Conservation (phyloP, 129 eudicot genomes). For the Calendula officinalis region DNA sequence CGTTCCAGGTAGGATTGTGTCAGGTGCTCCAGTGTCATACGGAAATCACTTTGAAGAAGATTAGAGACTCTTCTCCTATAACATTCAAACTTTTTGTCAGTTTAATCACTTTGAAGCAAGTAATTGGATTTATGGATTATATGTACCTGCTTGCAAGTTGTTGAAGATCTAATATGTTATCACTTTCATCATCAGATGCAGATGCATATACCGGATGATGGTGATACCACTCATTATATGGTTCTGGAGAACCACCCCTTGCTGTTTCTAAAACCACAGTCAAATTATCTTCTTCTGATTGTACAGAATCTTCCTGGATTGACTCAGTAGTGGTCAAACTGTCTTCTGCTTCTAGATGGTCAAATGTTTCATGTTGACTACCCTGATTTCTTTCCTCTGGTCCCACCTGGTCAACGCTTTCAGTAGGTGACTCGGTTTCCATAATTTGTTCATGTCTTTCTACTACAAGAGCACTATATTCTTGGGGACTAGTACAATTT, state of each 20-base stretch:
- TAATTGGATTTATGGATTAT: background rate
- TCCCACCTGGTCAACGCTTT: no score
- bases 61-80: conserved; percentile 85
- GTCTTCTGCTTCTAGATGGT: background rate
- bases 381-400: no score
- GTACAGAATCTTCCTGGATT: conserved; percentile 10
- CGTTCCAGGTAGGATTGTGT: conserved; percentile 73
- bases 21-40: conserved; percentile 69
- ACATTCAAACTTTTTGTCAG: background rate
- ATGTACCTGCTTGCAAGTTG: conserved; percentile 73
- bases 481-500: no score
- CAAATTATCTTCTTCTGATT: no score
- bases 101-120: background rate
- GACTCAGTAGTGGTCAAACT: conserved; percentile 15
- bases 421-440: no score
- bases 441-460: no score
- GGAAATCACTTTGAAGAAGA: conserved; percentile 91
- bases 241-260: background rate
- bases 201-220: conserved; percentile 33
- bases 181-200: conserved; percentile 57
- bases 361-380: no score
- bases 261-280: no score
- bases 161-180: conserved; percentile 52
- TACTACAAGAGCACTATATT: no score
- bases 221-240: conserved; percentile 49